Percentiles rank a stretch among this genome's conserved stretches.
Evolutionary conservation across 2,329 filamentous ascomycete species (phyloP).

Genomic region (Fonsecaea monophora): DNA sequence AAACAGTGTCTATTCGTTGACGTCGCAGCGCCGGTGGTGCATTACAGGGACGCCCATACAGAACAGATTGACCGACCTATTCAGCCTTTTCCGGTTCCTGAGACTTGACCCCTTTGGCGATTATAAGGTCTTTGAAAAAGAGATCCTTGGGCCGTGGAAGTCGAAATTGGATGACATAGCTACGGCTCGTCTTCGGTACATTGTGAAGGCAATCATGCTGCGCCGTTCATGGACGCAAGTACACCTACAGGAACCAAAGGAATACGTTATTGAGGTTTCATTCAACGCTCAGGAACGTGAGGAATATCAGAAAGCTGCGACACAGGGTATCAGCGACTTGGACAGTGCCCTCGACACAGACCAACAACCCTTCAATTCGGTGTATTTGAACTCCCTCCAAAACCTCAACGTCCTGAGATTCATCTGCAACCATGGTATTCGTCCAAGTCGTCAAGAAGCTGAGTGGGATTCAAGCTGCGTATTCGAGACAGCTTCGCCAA

Average conservation of each 20-base stretch:
- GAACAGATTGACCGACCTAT: constrained; percentile 54
- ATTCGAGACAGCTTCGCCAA: too few species aligned
- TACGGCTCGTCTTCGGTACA: constrained; percentile 8
- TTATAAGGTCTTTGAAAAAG: constrained; percentile 47
- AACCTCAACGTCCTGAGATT: constrained; percentile 55
- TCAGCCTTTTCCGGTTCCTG: constrained; percentile 54
- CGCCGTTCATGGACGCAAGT: constrained; percentile 21
- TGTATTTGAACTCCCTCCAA: constrained; percentile 54
- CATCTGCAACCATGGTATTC: constrained; percentile 55
- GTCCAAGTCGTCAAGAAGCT: too few species aligned
- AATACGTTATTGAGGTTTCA: background rate
- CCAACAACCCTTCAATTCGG: constrained; percentile 5
- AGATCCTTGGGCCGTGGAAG: constrained; percentile 43
- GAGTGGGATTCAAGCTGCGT: too few species aligned
- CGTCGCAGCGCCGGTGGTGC: constrained; percentile 52
- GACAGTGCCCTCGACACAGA: background rate
- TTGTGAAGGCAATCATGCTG: constrained; percentile 27
- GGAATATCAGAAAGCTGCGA: constrained; percentile 21
- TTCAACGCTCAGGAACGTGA: constrained; percentile 10
- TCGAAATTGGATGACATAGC: constrained; percentile 16
- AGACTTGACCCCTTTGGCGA: constrained; percentile 52
- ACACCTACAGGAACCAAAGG: constrained; percentile 12
- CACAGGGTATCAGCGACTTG: constrained; percentile 6
- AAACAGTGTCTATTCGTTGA: constrained; percentile 49
- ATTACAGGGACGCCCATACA: constrained; percentile 60